A percentile compares a stretch with the other conserved stretches of the same genome.
These are phyloP conservation scores for Actinomucor elegans DNA, from an alignment of 371 early-diverging fungal genomes.

Conservation along the genomic window DNA sequence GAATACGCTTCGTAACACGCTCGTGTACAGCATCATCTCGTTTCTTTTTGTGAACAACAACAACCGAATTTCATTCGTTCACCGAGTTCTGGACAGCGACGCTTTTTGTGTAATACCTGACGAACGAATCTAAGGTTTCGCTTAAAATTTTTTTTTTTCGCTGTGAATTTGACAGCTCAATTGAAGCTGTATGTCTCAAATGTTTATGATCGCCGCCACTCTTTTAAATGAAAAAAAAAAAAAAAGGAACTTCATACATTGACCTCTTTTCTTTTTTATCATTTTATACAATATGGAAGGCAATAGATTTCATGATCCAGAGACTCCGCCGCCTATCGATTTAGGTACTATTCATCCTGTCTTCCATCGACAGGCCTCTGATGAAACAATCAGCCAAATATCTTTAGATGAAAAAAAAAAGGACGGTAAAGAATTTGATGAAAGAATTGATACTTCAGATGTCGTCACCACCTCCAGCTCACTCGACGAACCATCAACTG, in stretches of 20 bases:
- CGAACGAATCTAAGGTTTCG: no score
- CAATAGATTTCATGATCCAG: conserved; percentile 30
- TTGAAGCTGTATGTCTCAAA: no score
- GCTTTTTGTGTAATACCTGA: no score
- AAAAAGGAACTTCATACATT: no score
- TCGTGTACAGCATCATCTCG: no score
- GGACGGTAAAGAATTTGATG: neutral
- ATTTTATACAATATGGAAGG: conserved; percentile 22
- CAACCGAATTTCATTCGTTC: no score
- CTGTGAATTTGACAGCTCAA: no score
- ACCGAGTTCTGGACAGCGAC: no score
- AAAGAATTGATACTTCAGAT: neutral
- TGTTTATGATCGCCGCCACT: conserved; percentile 8
- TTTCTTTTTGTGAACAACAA: no score
- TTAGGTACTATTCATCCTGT: neutral
- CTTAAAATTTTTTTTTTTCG: no score
- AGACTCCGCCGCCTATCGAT: conserved; percentile 26
- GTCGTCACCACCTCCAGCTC: neutral
- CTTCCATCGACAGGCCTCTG: neutral
- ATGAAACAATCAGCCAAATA: neutral
- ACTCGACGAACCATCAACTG: neutral
- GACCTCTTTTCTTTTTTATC: neutral
- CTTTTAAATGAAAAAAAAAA: no score
- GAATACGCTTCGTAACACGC: no score
- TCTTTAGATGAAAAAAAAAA: conserved; percentile 2